Evolutionary conservation across 768 basidiomycete species (phyloP).

Genomic region (Naganishia vaughanmartiniae): DNA sequence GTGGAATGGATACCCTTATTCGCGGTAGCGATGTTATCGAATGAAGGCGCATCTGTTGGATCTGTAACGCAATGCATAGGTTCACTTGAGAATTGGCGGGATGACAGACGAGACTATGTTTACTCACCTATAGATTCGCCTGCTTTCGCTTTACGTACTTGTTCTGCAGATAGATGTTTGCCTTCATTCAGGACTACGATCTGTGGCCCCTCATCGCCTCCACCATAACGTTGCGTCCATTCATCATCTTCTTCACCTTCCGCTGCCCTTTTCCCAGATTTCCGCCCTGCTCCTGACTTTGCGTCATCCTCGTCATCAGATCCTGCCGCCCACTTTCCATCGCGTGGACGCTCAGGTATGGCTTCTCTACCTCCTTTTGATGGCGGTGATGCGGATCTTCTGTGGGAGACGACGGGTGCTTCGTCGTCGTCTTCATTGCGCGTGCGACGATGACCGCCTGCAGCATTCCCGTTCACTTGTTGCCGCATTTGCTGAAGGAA

Average conservation of each 20-base stretch:
- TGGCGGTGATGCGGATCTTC: slow-evolving; percentile 20
- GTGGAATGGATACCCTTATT: slow-evolving; percentile 26
- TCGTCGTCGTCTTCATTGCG: slow-evolving; percentile 6
- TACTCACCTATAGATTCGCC: slow-evolving; percentile 1
- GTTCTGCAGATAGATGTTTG: slow-evolving; percentile 74
- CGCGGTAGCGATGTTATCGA: slow-evolving; percentile 15
- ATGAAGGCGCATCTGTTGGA: slow-evolving; percentile 32
- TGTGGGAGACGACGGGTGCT: slow-evolving; percentile 2
- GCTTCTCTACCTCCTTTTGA: slow-evolving; percentile 33
- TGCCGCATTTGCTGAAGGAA: slow-evolving; percentile 23
- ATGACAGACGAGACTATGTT: background rate
- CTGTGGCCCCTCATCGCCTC: slow-evolving; percentile 77
- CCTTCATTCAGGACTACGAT: slow-evolving; percentile 84
- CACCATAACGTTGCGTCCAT: slow-evolving; percentile 53
- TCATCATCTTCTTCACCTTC: slow-evolving; percentile 71
- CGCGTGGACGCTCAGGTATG: slow-evolving; percentile 44
- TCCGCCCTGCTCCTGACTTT: slow-evolving; percentile 23
- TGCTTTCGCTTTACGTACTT: slow-evolving; percentile 64
- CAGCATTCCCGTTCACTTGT: slow-evolving; percentile 18
- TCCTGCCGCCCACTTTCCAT: slow-evolving; percentile 48
- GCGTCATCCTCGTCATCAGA: slow-evolving; percentile 41
- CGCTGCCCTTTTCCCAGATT: slow-evolving; percentile 20
- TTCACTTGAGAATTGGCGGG: slow-evolving; percentile 1
- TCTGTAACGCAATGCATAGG: slow-evolving; percentile 34
- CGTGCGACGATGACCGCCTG: background rate